Conservation (phyloP, 805 yeast species). For the Zygotorulaspora sp. region DNA sequence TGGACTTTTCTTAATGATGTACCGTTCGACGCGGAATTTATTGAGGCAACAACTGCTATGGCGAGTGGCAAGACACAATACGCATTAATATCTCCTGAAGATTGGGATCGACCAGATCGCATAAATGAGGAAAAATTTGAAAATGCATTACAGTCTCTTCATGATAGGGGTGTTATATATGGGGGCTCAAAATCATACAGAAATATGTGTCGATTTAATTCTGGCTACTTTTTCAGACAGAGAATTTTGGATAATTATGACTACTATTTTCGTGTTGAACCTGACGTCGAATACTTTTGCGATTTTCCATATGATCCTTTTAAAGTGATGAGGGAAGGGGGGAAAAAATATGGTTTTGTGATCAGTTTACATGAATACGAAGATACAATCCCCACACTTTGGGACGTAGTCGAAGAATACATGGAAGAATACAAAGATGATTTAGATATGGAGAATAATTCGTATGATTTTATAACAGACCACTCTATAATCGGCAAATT, state of each 20-base stretch:
- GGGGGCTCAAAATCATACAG: constrained; percentile 67
- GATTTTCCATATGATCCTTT: constrained; percentile 85
- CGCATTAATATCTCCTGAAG: constrained; percentile 58
- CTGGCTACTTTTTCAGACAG: constrained; percentile 85
- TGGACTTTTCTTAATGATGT: constrained; percentile 79
- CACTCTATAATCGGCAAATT: constrained; percentile 42
- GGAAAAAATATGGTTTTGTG: constrained; percentile 83
- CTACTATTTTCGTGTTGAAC: constrained; percentile 94
- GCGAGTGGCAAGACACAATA: constrained; percentile 62
- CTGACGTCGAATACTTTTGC: constrained; percentile 82
- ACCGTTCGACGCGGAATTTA: constrained; percentile 61
- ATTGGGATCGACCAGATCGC: constrained; percentile 74
- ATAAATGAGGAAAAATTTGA: constrained; percentile 57
- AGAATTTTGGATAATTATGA: constrained; percentile 66
- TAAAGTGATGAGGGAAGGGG: constrained; percentile 65
- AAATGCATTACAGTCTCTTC: constrained; percentile 43
- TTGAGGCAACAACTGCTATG: constrained; percentile 53
- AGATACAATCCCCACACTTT: constrained; percentile 81
- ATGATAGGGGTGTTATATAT: constrained; percentile 50
- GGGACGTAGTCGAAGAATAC: constrained; percentile 67
- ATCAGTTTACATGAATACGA: constrained; percentile 77
- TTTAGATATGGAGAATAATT: constrained; percentile 36
- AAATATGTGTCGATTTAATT: constrained; percentile 93
- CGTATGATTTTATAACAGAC: constrained; percentile 45
- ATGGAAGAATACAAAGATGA: constrained; percentile 50